phyloP scores from a whole-genome alignment of 2,329 filamentous ascomycete genomes.

The Colletotrichum horii region DNA sequence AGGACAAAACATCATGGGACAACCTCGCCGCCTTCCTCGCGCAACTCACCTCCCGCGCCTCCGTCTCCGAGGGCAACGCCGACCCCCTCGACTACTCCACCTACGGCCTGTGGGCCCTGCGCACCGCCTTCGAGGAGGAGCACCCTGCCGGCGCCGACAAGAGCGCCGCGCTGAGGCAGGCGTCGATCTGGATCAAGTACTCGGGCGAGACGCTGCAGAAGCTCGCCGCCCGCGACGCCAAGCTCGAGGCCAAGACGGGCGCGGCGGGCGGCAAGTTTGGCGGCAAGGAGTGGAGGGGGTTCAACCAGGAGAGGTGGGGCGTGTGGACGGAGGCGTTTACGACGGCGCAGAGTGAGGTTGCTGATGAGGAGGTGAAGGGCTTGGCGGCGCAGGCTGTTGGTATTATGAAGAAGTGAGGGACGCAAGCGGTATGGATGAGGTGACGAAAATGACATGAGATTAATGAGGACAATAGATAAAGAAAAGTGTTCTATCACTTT shows the following conservation, averaged over 20 bases:
- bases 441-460: neutral
- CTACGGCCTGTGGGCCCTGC: slow-evolving; percentile 31
- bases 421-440: too few relatives aligned
- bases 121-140: slow-evolving; percentile 30
- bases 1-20: slow-evolving; percentile 14
- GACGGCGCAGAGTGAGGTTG: neutral
- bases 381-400: neutral
- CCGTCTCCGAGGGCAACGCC: neutral
- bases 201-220: slow-evolving; percentile 20
- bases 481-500: neutral
- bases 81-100: slow-evolving; percentile 29
- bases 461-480: neutral
- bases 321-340: slow-evolving; percentile 27
- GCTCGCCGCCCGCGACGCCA: slow-evolving; percentile 5
- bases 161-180: slow-evolving; percentile 22
- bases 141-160: neutral
- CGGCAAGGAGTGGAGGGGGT: slow-evolving; percentile 29
- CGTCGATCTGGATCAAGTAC: slow-evolving; percentile 28
- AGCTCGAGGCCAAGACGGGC: slow-evolving; percentile 23
- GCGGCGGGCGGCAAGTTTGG: slow-evolving; percentile 21
- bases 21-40: slow-evolving; percentile 30
- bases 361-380: neutral
- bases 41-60: slow-evolving; percentile 26
- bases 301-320: slow-evolving; percentile 28
- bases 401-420: slow-evolving; percentile 3